Percentiles rank a stretch among this genome's conserved stretches.
Evolutionary conservation across 345 rosid species (phyloP).

Genomic region (Raphanus sativus): DNA sequence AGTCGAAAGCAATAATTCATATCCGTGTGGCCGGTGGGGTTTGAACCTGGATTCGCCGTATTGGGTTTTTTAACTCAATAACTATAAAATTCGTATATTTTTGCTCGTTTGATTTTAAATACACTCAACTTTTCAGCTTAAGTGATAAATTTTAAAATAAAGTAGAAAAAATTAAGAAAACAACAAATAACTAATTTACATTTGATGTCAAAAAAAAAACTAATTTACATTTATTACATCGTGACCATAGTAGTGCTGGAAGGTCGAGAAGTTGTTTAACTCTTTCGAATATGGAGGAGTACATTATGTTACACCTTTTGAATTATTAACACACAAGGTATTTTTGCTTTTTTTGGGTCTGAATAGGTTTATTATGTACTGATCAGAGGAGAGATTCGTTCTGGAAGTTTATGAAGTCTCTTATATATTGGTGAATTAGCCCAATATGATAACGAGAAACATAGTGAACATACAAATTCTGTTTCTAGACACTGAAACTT

Average conservation of each 20-base stretch:
- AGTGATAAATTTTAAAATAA: neutral
- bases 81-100: neutral
- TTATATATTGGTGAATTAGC: neutral
- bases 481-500: neutral
- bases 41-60: too few species aligned
- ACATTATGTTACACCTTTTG: neutral
- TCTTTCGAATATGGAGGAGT: neutral
- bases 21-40: too few species aligned
- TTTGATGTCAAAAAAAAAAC: neutral
- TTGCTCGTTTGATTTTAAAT: neutral
- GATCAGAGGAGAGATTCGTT: neutral
- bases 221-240: constrained; percentile 23
- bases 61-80: too few species aligned
- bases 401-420: neutral
- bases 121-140: neutral
- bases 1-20: too few species aligned
- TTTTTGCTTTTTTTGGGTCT: neutral
- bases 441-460: neutral
- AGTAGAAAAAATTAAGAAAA: neutral
- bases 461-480: neutral
- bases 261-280: constrained; percentile 18
- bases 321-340: neutral
- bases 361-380: neutral
- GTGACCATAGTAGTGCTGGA: constrained; percentile 20
- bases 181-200: constrained; percentile 21